Evolutionary conservation across 169 alveolate species (phyloP), one percentile per base, ranked within the genome.

Genomic region (Plasmodium cynomolgi): DNA sequence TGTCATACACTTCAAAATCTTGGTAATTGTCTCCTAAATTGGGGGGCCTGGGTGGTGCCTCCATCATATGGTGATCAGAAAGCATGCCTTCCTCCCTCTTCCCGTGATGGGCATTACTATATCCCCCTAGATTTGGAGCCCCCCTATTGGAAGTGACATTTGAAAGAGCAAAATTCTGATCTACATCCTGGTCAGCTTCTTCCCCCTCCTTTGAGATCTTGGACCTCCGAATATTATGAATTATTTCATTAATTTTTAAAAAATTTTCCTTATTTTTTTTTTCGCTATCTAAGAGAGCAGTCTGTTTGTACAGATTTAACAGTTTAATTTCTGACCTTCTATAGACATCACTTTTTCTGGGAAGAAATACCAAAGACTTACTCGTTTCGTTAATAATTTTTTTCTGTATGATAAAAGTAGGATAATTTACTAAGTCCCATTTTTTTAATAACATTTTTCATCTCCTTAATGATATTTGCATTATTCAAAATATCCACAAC

Each of bases 381-480:
- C 37, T 31, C 17, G 68, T 75, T 34, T 77, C 39, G 44, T 77
- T 75, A 7, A 86, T 50, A 56, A 75, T 75, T 26, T 77, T 39
- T 20, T 86, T 86, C 23, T 86, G 93, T 3, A 86, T 75, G 23
- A 17, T 47, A 86, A 56, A 50, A 86, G 71, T 86, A 77, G 31
- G 84, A 75, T 5, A 58, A 37, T 56, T 62, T 86, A 31, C 93
- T 86, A 20, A 75, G 81, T 11, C 93, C 85, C 58, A 86, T 86
- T 86, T 86, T 86, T 75, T 86, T 56, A 23, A 56, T 77, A 33
- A 79, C 85, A 34, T 11, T 86, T 56, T 71, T 75, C 23, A 86
- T 54, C 23, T 34, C 93, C 7, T 71, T 47, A 77, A 47, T 54
- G n/a, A 86, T 15, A 0, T 86, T 86, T 31, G 7, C 20, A 75